Evolutionary conservation across 2,329 filamentous ascomycete genomes (phyloP).

Genomic region (Pseudogymnoascus sp.): DNA sequence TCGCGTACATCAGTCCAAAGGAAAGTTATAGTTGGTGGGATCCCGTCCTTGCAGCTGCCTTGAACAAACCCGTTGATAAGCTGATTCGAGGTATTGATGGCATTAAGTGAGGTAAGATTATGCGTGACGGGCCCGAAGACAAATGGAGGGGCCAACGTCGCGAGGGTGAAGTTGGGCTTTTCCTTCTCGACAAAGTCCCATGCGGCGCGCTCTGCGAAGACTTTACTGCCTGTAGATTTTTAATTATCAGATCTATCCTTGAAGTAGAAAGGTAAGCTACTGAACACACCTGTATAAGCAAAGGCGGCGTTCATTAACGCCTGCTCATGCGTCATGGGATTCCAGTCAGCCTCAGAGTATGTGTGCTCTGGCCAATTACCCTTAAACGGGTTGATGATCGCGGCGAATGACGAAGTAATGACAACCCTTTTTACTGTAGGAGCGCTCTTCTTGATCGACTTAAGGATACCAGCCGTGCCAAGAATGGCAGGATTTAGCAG

Average conservation of each 20-base stretch:
- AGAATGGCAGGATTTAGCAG: slow-evolving; percentile 47
- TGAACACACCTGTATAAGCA: slow-evolving; percentile 23
- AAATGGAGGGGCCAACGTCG: slow-evolving; percentile 53
- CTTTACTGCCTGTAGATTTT: slow-evolving; percentile 37
- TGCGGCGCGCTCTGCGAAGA: slow-evolving; percentile 57
- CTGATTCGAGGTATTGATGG: slow-evolving; percentile 65
- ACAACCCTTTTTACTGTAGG: slow-evolving; percentile 31
- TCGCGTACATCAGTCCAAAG: slow-evolving; percentile 55
- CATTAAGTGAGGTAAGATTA: slow-evolving; percentile 52
- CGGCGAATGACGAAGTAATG: slow-evolving; percentile 58
- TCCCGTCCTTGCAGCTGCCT: slow-evolving; percentile 46
- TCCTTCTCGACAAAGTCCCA: slow-evolving; percentile 53
- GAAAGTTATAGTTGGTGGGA: slow-evolving; percentile 36
- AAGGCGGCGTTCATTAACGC: slow-evolving; percentile 32
- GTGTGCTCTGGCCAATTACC: slow-evolving; percentile 30
- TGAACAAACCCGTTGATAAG: slow-evolving; percentile 53
- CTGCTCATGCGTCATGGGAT: slow-evolving; percentile 42
- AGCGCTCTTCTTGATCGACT: slow-evolving; percentile 35
- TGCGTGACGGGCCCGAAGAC: slow-evolving; percentile 52
- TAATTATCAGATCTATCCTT: neutral
- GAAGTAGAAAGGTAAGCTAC: neutral
- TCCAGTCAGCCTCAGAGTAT: slow-evolving; percentile 48
- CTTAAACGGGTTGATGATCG: slow-evolving; percentile 41
- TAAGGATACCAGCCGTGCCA: slow-evolving; percentile 42
- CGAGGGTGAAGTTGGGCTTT: slow-evolving; percentile 48